Evolutionary conservation across 352 stramenopile species (phyloP).

Genomic region (Pythium folliculosum): DNA sequence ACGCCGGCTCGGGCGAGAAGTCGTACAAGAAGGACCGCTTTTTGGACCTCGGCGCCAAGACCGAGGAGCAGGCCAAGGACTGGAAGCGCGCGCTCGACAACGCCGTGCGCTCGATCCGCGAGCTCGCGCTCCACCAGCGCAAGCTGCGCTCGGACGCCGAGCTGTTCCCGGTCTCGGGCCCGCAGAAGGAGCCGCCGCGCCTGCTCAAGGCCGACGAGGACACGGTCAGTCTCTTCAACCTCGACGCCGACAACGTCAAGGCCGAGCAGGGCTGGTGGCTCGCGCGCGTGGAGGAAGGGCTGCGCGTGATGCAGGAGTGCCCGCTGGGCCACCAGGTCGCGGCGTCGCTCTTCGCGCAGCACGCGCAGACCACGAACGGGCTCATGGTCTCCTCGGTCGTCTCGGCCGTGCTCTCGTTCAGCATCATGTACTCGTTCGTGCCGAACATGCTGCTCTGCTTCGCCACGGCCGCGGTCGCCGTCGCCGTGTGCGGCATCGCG

Average conservation of each 20-base stretch:
- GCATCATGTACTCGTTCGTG: constrained; percentile 86
- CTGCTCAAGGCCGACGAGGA: constrained; percentile 83
- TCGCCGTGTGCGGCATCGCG: constrained; percentile 69
- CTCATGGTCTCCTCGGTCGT: constrained; percentile 66
- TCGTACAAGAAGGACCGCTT: constrained; percentile 90
- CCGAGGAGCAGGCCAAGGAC: constrained; percentile 74
- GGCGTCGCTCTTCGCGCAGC: constrained; percentile 79
- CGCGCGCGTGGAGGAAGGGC: constrained; percentile 74
- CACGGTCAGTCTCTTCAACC: constrained; percentile 83
- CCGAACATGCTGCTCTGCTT: constrained; percentile 85
- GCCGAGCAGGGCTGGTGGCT: constrained; percentile 87
- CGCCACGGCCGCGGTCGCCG: constrained; percentile 55
- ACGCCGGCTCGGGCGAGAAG: constrained; percentile 59
- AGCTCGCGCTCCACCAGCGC: constrained; percentile 72
- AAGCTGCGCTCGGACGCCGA: constrained; percentile 79
- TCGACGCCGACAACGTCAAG: constrained; percentile 84
- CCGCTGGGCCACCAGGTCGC: constrained; percentile 77
- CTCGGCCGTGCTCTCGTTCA: constrained; percentile 77
- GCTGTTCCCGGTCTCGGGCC: constrained; percentile 55
- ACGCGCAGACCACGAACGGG: constrained; percentile 74
- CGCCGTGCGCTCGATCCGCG: constrained; percentile 69
- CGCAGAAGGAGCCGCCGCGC: constrained; percentile 57
- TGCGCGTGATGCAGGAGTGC: constrained; percentile 88
- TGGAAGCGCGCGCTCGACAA: constrained; percentile 85
- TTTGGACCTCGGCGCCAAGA: constrained; percentile 85